Evolutionary conservation across 1,139 yeast species (phyloP).

Genomic region (Pichia kudriavzevii): DNA sequence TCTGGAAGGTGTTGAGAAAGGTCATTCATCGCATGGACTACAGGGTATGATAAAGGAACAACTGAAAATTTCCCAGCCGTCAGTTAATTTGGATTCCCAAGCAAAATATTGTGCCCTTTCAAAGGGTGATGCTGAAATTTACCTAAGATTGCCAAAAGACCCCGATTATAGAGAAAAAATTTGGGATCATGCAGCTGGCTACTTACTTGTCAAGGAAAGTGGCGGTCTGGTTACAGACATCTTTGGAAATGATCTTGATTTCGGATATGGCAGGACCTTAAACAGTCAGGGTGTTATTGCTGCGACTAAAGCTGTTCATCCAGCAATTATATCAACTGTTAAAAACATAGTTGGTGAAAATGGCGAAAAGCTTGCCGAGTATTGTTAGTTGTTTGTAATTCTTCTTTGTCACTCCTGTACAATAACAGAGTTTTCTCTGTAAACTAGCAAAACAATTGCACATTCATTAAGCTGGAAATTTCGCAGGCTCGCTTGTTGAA

Average conservation of each 20-base stretch:
- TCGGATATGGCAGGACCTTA: constrained; percentile 80
- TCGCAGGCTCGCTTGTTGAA: too few species aligned
- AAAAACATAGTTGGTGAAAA: constrained; percentile 28
- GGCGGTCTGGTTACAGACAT: constrained; percentile 91
- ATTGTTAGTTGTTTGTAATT: constrained; percentile 12
- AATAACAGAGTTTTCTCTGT: neutral
- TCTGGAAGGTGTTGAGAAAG: constrained; percentile 94
- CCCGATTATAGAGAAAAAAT: constrained; percentile 81
- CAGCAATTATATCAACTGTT: constrained; percentile 56
- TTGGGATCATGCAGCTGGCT: constrained; percentile 99
- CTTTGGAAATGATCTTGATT: constrained; percentile 63
- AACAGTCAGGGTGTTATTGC: constrained; percentile 89
- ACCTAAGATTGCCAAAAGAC: constrained; percentile 77
- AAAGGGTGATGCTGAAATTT: constrained; percentile 87
- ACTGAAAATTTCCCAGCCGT: constrained; percentile 50
- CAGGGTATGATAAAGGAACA: constrained; percentile 65
- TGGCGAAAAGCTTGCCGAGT: constrained; percentile 25
- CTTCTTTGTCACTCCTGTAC: neutral
- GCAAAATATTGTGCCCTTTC: constrained; percentile 91
- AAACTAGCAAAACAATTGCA: neutral
- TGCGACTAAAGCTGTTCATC: constrained; percentile 58
- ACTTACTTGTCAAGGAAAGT: constrained; percentile 74
- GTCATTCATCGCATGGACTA: constrained; percentile 89
- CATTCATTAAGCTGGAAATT: neutral
- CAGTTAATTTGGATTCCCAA: constrained; percentile 83